Base-by-base conservation (phyloP, 768 basidiomycete genomes). In the Pleurotus salmoneostramineus region DNA sequence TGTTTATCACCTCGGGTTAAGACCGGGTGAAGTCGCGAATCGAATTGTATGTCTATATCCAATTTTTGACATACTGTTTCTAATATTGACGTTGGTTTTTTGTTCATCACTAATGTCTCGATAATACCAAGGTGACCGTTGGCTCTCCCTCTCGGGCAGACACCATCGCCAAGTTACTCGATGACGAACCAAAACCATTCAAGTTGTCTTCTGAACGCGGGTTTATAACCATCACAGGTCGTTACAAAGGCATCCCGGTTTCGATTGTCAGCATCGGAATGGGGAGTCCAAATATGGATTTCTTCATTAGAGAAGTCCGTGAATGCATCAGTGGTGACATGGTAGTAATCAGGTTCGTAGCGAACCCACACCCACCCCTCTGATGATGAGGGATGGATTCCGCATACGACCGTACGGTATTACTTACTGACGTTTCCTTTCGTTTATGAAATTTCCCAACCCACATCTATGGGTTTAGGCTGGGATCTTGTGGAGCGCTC, bases 211-310 rank as follows among this genome's bases (percentile, higher is more conserved):
- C 88, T 14, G 90, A 91, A 64, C 80, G 91, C 49, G 89, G 90
- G 3, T 93, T 91, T 69, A 69, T 84, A 59, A 89, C 85, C 3
- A 79, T 89, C 51, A 89, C 88, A 4, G 89, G 88, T 8, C 76
- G 80, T 35, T 89, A 84, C 69, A 77, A 76, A 45, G 81, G 80
- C 48, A 69, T 79, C 12, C 88, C 89, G 6, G 69, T 93, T 32
- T 88, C 86, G 5, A 81, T 93, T 42, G 75, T 91, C 43, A 88
- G 87, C 62, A 91, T 92, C 56, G 91, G 91, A 10, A 93, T 93
- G 91, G 91, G 91, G 15, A 77, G 73, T 59, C 82, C 90, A 0
- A 93, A 90, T 71, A 87, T 86, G 74, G 91, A 93, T 69, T 93
- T 93, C 72, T 91, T 93, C 68, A 81, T 93, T 17, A 82, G 91